Evolutionary conservation across 768 basidiomycete genomes (phyloP), one percentile per base, ranked within the genome.

Genomic region (Saitozyma podzolica): DNA sequence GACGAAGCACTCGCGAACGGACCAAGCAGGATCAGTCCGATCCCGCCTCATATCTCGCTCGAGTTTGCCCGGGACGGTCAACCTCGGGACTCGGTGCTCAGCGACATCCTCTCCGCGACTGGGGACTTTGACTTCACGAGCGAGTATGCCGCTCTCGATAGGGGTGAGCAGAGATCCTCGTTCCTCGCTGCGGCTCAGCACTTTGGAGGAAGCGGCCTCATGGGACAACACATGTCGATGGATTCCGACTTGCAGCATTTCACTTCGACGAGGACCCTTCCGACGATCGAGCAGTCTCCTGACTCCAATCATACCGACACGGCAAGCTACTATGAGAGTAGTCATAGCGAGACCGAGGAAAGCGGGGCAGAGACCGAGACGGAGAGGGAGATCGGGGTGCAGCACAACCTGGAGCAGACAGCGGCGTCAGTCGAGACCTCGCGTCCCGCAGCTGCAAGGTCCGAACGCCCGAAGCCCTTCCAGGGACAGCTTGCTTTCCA

Each of bases 71-170:
- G 61, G 19, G 39, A 43, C 40, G 40, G 54, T 56, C 40, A 19
- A 42, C 48, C 43, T 49, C 2, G 40, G 47, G 56, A 64, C 16
- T 66, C 64, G 20, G 45, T 62, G 3, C 16, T 60, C 50, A 40
- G 51, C 17, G 61, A 66, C 51, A 56, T 58, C 53, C 58, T 58
- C 20, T 52, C 70, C 6, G 48, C 54, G 17, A 50, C 48, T 41
- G 63, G 40, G 5, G 61, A 60, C 37, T 79, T 79, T 61, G 78
- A 79, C 62, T 79, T 79, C 51, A 76, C 78, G 3, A 58, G 59
- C 16, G 78, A 79, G 50, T 76, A 74, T 51, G 68, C 66, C 37
- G 42, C 61, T 29, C 66, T 79, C 9, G 71, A 73, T 45, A 62
- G 61, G 54, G 74, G 71, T 37, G 57, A 54, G 20, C 58, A 67